Evolutionary conservation across 768 basidiomycete species (phyloP).

Genomic region (Amylocystis lapponica): DNA sequence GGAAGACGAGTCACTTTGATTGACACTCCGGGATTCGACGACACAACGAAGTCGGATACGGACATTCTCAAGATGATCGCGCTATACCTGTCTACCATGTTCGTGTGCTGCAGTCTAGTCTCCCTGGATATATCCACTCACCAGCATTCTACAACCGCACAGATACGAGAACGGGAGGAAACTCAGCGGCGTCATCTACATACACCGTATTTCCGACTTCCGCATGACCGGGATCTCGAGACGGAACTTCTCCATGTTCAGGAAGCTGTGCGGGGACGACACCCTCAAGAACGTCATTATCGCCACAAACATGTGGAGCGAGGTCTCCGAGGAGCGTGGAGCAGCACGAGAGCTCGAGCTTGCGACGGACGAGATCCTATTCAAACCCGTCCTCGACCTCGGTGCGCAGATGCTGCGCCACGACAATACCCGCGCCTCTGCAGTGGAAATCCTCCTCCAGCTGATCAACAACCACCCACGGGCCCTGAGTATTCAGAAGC

Average conservation of each 20-base stretch:
- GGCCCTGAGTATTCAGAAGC: conserved; percentile 48
- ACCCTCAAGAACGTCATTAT: conserved; percentile 18
- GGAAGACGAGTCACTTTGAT: conserved; percentile 9
- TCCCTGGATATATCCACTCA: not conserved
- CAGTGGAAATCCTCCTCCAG: conserved; percentile 34
- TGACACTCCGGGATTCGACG: conserved; percentile 18
- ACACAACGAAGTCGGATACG: conserved; percentile 7
- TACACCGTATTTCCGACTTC: conserved; percentile 20
- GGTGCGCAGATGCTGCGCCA: conserved; percentile 43
- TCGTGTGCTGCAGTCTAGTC: no score
- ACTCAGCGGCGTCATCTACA: conserved; percentile 18
- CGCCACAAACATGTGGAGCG: conserved; percentile 24
- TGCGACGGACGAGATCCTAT: conserved; percentile 74
- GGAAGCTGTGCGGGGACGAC: conserved; percentile 15
- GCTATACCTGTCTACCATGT: conserved; percentile 2
- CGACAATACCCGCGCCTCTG: conserved; percentile 32
- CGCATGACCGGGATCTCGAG: conserved; percentile 8
- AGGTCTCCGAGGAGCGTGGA: conserved; percentile 4
- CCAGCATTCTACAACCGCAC: not conserved
- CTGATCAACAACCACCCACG: conserved; percentile 36
- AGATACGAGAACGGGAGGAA: conserved; percentile 11
- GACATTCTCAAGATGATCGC: conserved; percentile 10
- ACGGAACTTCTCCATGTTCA: conserved; percentile 14
- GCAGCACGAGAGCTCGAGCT: conserved; percentile 6
- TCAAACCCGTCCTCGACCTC: conserved; percentile 77